Percentiles rank a stretch among this genome's conserved stretches.
Evolutionary conservation across 2,329 filamentous ascomycete genomes (phyloP).

Genomic region (Sordariomycetes sp.): DNA sequence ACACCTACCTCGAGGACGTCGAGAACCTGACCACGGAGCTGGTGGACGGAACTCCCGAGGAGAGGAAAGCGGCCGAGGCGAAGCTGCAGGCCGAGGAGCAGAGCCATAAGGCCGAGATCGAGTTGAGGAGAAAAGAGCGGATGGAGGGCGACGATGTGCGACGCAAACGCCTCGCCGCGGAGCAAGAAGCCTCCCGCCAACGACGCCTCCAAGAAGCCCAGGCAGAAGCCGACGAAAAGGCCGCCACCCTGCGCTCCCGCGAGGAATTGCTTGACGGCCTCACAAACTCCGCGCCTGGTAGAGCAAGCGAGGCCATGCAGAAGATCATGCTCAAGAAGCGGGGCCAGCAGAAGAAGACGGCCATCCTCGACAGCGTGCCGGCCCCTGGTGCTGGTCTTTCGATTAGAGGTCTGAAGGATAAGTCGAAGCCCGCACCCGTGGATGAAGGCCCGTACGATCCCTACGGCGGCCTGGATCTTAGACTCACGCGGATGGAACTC

Average conservation of each 20-base stretch:
- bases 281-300: conserved; percentile 48
- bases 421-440: conserved; percentile 26
- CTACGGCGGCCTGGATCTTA: conserved; percentile 66
- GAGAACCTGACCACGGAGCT: conserved; percentile 88
- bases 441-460: conserved; percentile 78
- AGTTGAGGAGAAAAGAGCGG: conserved; percentile 48
- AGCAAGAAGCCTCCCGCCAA: conserved; percentile 54
- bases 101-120: conserved; percentile 60
- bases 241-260: conserved; percentile 51
- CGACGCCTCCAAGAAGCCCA: conserved; percentile 52
- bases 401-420: conserved; percentile 74
- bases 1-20: conserved; percentile 89
- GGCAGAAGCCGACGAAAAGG: conserved; percentile 64
- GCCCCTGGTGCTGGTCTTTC: conserved; percentile 33
- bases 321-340: conserved; percentile 67
- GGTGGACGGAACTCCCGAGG: conserved; percentile 60
- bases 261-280: conserved; percentile 64
- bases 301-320: conserved; percentile 48
- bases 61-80: conserved; percentile 37
- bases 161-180: conserved; percentile 47
- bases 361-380: conserved; percentile 22
- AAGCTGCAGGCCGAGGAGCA: conserved; percentile 55
- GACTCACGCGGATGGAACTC: conserved; percentile 60
- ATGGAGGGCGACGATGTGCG: conserved; percentile 45
- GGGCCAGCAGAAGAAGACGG: conserved; percentile 37